Base-by-base conservation (phyloP, 305 asterid species). In the Galium porrigens region DNA sequence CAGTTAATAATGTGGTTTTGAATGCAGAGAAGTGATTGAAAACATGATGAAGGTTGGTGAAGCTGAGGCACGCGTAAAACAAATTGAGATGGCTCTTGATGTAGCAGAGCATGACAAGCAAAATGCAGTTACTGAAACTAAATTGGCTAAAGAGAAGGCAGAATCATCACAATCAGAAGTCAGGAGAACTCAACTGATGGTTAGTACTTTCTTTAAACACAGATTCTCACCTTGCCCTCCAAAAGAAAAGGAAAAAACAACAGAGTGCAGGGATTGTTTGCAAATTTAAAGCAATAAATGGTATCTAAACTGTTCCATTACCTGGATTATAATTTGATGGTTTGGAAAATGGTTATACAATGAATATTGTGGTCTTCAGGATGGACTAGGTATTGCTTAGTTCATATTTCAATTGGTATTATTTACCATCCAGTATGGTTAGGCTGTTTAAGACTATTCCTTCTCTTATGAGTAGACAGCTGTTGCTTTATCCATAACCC, bases 171-270 rank as follows among this genome's bases (percentile, higher is more conserved):
- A 79, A 72, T 79, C 84, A 46, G 95, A 91, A 77, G 76, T 80
- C 77, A 84, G 78, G 83, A 80, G 92, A 82, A 82, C 87, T 68
- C 84, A 82, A 78, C 68, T 77, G 80, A 80, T 79, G 95, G 96
- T 90, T 69, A 76, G 95, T 74, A 53, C 57, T 49, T 44, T 18
- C 63, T 61, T 20, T 58, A 33, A n/a, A 34, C 48, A 59, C 30
- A 4, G 29, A 7, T 59, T 11, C 20, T 20, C 48, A 4, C 39
- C 15, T 42, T 4, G 22, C 15, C 64, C 48, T 59, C 48, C 20
- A n/a, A 33, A 34, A 59, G 18, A 14, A n/a, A 30, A 30, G 62
- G 7, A 14, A 30, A 30, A 57, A 33, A 51, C 42, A 51, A 2
- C 11, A 51, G 0, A 51, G 10, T 51, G 10, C 56, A 6, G 1